Evolutionary conservation across 768 basidiomycete genomes (phyloP).

Genomic region (Leccinum longicurvipes): DNA sequence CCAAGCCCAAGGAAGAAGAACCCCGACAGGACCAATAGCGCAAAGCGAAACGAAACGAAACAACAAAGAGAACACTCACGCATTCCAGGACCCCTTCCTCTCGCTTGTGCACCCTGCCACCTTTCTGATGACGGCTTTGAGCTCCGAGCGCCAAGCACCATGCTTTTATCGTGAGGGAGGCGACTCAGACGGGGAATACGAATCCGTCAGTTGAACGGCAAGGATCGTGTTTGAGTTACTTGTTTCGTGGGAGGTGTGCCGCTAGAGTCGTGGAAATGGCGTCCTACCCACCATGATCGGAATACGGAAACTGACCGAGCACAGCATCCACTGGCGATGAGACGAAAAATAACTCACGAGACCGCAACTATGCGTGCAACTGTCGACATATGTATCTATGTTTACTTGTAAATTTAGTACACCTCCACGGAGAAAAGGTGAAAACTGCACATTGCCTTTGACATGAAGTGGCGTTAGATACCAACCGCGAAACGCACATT

Average conservation of each 20-base stretch:
- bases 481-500: slow-evolving; percentile 58
- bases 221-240: slow-evolving; percentile 66
- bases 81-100: slow-evolving; percentile 64
- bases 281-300: slow-evolving; percentile 67
- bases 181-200: slow-evolving; percentile 45
- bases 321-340: slow-evolving; percentile 11
- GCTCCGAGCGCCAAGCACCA: slow-evolving; percentile 50
- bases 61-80: slow-evolving; percentile 37
- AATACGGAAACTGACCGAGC: slow-evolving; percentile 32
- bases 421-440: slow-evolving; percentile 4
- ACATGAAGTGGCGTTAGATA: slow-evolving; percentile 22
- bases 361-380: slow-evolving; percentile 61
- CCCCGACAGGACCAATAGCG: not conserved
- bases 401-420: not conserved
- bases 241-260: slow-evolving; percentile 52
- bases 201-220: slow-evolving; percentile 58
- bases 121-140: slow-evolving; percentile 42
- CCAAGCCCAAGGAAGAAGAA: slow-evolving; percentile 1
- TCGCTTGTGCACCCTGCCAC: slow-evolving; percentile 58
- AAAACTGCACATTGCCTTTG: slow-evolving; percentile 1
- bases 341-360: slow-evolving; percentile 39
- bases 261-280: slow-evolving; percentile 54
- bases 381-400: slow-evolving; percentile 51
- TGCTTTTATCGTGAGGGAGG: slow-evolving; percentile 39
- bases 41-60: not conserved